These are phyloP conservation scores for Centrapalus pauciflorus DNA, from an alignment of 129 eudicot species.

Conservation along the genomic window DNA sequence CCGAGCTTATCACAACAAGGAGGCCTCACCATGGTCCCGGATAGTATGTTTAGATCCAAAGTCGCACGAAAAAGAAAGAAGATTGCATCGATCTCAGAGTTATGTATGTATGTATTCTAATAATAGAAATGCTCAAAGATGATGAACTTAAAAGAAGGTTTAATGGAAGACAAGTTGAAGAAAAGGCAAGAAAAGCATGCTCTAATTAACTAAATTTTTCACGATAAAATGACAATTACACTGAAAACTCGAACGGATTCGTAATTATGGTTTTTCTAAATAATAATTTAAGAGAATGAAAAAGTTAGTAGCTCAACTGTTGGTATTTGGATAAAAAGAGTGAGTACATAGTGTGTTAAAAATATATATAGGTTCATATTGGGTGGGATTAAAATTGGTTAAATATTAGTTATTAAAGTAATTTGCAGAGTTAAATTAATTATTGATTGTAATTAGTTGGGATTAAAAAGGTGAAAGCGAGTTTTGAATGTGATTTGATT, in stretches of 20 bases:
- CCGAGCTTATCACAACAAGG: slow-evolving; percentile 38
- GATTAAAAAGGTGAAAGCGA: slow-evolving; percentile 30
- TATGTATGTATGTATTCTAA: not conserved
- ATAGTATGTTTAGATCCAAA: slow-evolving; percentile 7
- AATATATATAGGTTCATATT: slow-evolving; percentile 57
- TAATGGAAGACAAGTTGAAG: slow-evolving; percentile 12
- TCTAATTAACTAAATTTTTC: slow-evolving; percentile 45
- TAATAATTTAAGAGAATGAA: not conserved
- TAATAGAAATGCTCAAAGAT: slow-evolving; percentile 14
- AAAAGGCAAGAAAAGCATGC: slow-evolving; percentile 62
- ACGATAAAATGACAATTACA: slow-evolving; percentile 40
- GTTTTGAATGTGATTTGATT: slow-evolving; percentile 27
- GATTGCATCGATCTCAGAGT: too few relatives aligned
- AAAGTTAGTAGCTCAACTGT: slow-evolving; percentile 23
- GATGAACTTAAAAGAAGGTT: slow-evolving; percentile 33
- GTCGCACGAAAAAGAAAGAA: not conserved
- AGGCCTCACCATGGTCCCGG: slow-evolving; percentile 54
- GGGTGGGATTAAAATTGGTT: slow-evolving; percentile 67
- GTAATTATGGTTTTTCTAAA: not conserved
- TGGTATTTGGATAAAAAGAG: slow-evolving; percentile 35
- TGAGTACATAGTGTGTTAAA: too few relatives aligned
- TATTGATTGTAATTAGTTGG: slow-evolving; percentile 28
- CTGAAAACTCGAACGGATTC: not conserved
- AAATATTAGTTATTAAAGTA: slow-evolving; percentile 27
- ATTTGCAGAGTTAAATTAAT: slow-evolving; percentile 10